Base-by-base conservation (phyloP, 2,329 filamentous ascomycete species). In the Ciborinia camelliae region DNA sequence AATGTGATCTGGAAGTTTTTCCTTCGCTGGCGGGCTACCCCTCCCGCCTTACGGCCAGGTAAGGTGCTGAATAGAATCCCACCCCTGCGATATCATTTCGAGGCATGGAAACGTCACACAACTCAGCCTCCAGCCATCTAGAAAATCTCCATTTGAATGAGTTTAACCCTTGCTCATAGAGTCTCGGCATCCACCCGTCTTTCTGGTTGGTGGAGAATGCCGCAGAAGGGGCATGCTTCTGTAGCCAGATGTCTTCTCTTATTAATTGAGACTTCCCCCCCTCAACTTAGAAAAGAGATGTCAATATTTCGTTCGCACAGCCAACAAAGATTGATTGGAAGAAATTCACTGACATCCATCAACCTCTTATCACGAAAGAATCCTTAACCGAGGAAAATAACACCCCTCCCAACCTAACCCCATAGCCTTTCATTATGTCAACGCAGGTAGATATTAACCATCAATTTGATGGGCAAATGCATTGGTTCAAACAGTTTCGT, bases 401-500 rank as follows among this genome's bases (percentile, higher is more conserved):
- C n/a, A n/a, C n/a, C n/a, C n/a, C n/a, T n/a, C n/a, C 20, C 41
- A 7, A 9, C 9, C 20, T 23, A 4, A 7, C 14, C 41, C 8
- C 6, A 51, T 3, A n/a, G 8, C 3, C 9, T 20, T 20, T 2
- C 8, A 32, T 23, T 3, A 64, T 64, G 62, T 64, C 53, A 23
- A 45, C 52, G 0, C 20, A 18, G 7, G 63, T 52, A 6, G 63
- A 65, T 37, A 63, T 65, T 14, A 65, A 65, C 45, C 63, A 63
- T 23, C 26, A 65, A 14, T 65, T 57, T 4, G 58, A 65, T 51
- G 63, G 63, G 2, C 20, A 43, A 23, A 26, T 8, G 12, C 48
- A 61, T 35, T 65, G 63, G 63, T 65, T 61, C 18, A 65, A 65
- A 26, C 37, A 37, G 3, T 55, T 41, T 28, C 51, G 51, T 26